Conservation (phyloP, 1,139 yeast genomes). For the Meyerozyma carpophila region DNA sequence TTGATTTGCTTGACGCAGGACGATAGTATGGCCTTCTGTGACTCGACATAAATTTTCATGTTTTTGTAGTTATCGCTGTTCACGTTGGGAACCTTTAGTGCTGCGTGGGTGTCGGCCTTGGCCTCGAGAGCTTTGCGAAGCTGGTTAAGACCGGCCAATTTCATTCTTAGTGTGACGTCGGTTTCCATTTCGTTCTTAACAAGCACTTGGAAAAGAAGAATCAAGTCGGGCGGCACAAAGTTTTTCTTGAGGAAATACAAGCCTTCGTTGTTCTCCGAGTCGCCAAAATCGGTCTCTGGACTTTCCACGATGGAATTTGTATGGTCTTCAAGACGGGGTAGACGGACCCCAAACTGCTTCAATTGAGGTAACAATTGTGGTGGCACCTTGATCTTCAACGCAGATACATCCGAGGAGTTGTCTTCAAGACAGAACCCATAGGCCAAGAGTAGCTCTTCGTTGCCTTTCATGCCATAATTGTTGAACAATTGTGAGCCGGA, state of each 20-base stretch:
- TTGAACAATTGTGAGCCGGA: conserved; percentile 55
- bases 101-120: conserved; percentile 33
- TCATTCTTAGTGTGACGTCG: conserved; percentile 43
- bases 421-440: conserved; percentile 66
- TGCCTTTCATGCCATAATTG: conserved; percentile 84
- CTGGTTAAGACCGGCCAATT: conserved; percentile 56
- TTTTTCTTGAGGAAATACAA: conserved; percentile 35
- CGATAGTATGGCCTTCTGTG: conserved; percentile 47
- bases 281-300: conserved; percentile 4
- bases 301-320: conserved; percentile 32
- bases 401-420: conserved; percentile 60
- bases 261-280: conserved; percentile 28
- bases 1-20: conserved; percentile 43
- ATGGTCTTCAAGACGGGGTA: conserved; percentile 46
- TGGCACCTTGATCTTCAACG: conserved; percentile 50
- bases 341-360: conserved; percentile 30
- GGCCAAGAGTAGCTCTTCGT: conserved; percentile 62
- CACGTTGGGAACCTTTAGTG: conserved; percentile 1
- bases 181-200: conserved; percentile 41
- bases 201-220: conserved; percentile 48
- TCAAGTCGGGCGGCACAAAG: conserved; percentile 40
- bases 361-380: conserved; percentile 26
- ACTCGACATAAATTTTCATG: conserved; percentile 15
- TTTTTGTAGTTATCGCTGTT: conserved; percentile 6
- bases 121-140: conserved; percentile 46